Evolutionary conservation across 2,329 filamentous ascomycete genomes (phyloP).

Genomic region (Aspergillus hiratsukae): DNA sequence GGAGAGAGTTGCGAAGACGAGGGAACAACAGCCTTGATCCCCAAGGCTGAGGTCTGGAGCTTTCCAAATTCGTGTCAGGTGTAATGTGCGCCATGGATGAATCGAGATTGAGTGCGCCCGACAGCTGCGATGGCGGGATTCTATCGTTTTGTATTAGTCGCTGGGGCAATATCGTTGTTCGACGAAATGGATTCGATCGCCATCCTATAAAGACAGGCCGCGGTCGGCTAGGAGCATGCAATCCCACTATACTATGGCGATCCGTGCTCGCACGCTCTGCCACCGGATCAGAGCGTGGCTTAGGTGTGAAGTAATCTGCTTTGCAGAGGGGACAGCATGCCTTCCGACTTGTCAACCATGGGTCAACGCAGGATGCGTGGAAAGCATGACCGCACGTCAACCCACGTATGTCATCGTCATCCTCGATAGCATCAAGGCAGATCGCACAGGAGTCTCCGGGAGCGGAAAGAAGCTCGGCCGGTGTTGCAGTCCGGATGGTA

Average conservation of each 20-base stretch:
- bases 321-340: constrained; percentile 98
- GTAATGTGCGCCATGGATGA: not conserved
- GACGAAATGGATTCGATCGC: constrained; percentile 27
- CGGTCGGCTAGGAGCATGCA: constrained; percentile 26
- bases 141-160: constrained; percentile 27
- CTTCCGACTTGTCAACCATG: constrained; percentile 89
- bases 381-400: constrained; percentile 97
- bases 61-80: not conserved
- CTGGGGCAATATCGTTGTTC: constrained; percentile 35
- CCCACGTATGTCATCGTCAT: constrained; percentile 91
- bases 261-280: constrained; percentile 28
- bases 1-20: not conserved
- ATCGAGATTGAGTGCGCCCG: not conserved
- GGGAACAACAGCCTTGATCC: not conserved
- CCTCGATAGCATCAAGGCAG: constrained; percentile 88
- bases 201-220: constrained; percentile 33
- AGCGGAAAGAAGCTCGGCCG: constrained; percentile 72
- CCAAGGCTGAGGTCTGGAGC: not conserved
- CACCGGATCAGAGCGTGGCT: constrained; percentile 63
- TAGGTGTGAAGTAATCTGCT: constrained; percentile 93
- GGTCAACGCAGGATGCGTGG: constrained; percentile 91
- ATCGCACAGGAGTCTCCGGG: constrained; percentile 94
- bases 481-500: constrained; percentile 76
- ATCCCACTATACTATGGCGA: constrained; percentile 24
- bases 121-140: not conserved